These are phyloP conservation scores for Leishmania martiniquensis DNA, from an alignment of 208 protist species.

Conservation along the genomic window DNA sequence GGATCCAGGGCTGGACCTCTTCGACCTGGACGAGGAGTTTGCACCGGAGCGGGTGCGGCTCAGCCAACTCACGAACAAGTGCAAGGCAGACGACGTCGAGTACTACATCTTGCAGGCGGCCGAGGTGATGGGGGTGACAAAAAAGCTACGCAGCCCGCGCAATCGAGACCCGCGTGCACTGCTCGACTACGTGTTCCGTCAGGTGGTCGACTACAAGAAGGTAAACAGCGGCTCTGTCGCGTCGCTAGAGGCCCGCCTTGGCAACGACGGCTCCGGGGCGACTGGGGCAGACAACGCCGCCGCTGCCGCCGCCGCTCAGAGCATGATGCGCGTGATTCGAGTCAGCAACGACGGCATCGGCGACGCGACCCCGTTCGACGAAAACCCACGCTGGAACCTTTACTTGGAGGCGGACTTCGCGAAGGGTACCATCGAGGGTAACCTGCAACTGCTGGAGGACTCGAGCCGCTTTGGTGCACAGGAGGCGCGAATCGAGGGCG, in stretches of 20 bases:
- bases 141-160: constrained; percentile 88
- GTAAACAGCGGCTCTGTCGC: constrained; percentile 43
- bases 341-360: constrained; percentile 48
- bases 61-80: constrained; percentile 97
- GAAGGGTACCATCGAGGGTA: constrained; percentile 72
- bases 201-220: constrained; percentile 95
- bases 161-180: constrained; percentile 90
- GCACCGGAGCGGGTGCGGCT: constrained; percentile 94
- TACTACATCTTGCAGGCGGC: constrained; percentile 95
- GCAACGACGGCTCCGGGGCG: neutral
- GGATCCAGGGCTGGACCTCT: constrained; percentile 94
- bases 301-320: constrained; percentile 47
- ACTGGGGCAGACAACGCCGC: constrained; percentile 21
- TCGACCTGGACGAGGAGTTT: constrained; percentile 97
- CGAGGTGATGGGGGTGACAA: constrained; percentile 95
- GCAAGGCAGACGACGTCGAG: constrained; percentile 92
- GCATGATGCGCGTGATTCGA: constrained; percentile 86
- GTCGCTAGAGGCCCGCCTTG: constrained; percentile 9
- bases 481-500: constrained; percentile 78
- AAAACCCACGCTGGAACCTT: constrained; percentile 79
- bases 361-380: constrained; percentile 84
- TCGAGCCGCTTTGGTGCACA: constrained; percentile 64
- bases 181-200: constrained; percentile 93
- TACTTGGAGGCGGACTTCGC: constrained; percentile 77
- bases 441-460: constrained; percentile 63